Percentiles rank a stretch among this genome's conserved stretches.
phyloP scores from a whole-genome alignment of 148 eudicot species.

The Arbutus unedo region DNA sequence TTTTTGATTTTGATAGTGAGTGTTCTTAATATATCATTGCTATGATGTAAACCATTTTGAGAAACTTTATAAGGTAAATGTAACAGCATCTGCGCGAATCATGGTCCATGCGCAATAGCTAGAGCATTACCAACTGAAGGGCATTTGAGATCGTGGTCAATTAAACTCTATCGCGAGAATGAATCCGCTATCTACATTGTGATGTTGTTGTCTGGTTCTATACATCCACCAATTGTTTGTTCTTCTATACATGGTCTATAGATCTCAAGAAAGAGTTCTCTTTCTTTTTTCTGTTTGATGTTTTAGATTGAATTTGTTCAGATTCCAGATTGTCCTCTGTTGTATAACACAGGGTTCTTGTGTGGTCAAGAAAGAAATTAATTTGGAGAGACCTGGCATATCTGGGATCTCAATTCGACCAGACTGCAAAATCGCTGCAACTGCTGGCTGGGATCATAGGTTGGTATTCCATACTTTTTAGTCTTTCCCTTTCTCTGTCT shows the following conservation, averaged over 20 bases:
- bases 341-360: slow-evolving; percentile 46
- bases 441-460: slow-evolving; percentile 98
- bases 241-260: not conserved
- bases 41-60: not conserved
- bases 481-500: not conserved
- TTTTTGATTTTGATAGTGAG: not conserved
- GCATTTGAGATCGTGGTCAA: not conserved
- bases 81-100: not conserved
- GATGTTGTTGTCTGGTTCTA: not conserved
- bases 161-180: not conserved
- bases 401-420: slow-evolving; percentile 66
- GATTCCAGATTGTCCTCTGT: slow-evolving; percentile 12
- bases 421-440: slow-evolving; percentile 76
- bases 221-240: not conserved
- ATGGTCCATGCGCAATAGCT: slow-evolving; percentile 4
- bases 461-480: slow-evolving; percentile 20
- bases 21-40: not conserved
- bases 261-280: not conserved
- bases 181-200: not conserved
- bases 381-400: slow-evolving; percentile 82
- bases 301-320: not conserved
- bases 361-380: slow-evolving; percentile 73
- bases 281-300: not conserved
- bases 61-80: not conserved
- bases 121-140: not conserved